Base-by-base conservation (phyloP, 139 green algal genomes). In the Auxenochlorella pyrenoidosa region DNA sequence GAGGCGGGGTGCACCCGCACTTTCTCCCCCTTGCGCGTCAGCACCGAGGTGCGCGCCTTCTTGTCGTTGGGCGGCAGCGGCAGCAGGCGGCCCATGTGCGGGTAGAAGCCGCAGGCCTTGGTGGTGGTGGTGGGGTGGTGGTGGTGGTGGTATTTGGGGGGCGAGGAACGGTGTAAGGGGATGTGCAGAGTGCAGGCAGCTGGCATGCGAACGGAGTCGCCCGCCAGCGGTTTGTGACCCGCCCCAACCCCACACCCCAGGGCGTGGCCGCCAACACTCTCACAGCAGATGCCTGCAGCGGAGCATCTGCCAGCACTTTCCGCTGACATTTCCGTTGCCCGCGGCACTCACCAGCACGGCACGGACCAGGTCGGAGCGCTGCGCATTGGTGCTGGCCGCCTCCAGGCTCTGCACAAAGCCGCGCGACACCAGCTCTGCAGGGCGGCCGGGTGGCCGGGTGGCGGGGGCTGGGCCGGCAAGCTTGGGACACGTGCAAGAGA, bases 51-150 rank as follows among this genome's bases (percentile, higher is more conserved):
- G 36, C 47, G 32, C 36, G 58, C 77, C 75, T 75, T 73, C 19
- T 32, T 32, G 51, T 88, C 65, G 34, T 81, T 63, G 51, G 38
- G 47, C 2, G 80, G 72, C 68, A 58, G 63, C 19, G 85, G 87
- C 24, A 89, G 77, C 22, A 93, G 36, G 28, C 84, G 79, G 18
- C 79, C 87, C 13, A 94, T 54, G 41, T 87, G 83, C 6, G 93
- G 93, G 83, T 94, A 94, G 65, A 94, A 88, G n/a, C 90, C 91
- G 78, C 85, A 91, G 2, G 84, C 85, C 81, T 88, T 81, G 22
- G 38, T 24, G 15, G 36, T 38, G 24, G 43, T 28, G 24, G 47
- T 59, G 41, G 43, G 5, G 32, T 30, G 26, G 26, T 5, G 13
- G 72, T 68, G 13, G 59, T 15, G 34, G 34, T 47, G 15, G 34